A percentile compares a stretch with the other conserved stretches of the same genome.
Evolutionary conservation across 306 rosid genomes (phyloP).

Genomic region (Sicyos baderoa): DNA sequence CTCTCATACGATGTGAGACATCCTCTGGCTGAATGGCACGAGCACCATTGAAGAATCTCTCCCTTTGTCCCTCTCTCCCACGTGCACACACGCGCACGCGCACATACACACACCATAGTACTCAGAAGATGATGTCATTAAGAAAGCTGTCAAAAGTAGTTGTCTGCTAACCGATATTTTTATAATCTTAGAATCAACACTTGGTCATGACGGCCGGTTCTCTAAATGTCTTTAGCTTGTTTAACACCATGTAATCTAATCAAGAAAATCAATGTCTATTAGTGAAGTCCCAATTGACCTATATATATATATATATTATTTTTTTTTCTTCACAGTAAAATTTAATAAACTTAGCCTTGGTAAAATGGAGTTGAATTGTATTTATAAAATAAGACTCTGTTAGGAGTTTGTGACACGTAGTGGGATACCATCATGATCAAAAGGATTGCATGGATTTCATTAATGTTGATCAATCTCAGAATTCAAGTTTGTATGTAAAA

Average conservation of each 20-base stretch:
- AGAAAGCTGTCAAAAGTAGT: neutral
- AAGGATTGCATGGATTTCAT: no score
- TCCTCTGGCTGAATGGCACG: neutral
- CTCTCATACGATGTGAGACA: neutral
- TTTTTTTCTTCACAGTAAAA: no score
- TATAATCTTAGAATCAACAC: neutral
- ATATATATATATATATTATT: no score
- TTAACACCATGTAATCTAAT: neutral
- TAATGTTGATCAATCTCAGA: no score
- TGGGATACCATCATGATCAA: no score
- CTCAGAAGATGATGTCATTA: neutral
- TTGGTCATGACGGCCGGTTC: neutral
- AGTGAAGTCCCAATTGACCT: no score
- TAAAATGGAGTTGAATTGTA: no score
- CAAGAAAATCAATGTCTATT: neutral
- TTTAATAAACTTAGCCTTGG: no score
- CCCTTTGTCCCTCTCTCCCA: neutral
- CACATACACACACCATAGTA: neutral
- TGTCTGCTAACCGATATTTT: neutral
- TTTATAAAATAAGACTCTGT: no score
- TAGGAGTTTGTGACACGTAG: no score
- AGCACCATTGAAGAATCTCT: conserved; percentile 17
- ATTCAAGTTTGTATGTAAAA: neutral
- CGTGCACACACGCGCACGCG: neutral
- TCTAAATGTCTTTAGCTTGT: neutral